A percentile compares a stretch with the other conserved stretches of the same genome.
Evolutionary conservation across 495 filamentous ascomycete species (phyloP).

Genomic region (Neurospora terricola): DNA sequence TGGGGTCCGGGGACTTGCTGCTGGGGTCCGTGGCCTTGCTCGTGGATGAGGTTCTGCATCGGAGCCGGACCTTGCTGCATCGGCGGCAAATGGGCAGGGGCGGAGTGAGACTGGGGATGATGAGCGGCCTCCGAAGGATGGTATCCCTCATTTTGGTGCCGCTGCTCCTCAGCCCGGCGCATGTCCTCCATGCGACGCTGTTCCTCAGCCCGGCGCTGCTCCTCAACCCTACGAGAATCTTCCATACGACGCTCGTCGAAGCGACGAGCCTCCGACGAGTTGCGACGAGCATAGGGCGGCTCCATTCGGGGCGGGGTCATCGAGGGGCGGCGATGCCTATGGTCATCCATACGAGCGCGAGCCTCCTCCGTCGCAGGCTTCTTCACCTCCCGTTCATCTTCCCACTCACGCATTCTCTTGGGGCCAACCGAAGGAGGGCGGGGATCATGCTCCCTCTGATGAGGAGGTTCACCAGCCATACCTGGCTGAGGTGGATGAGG

Average conservation of each 20-base stretch:
- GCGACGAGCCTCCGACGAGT: conserved; percentile 66
- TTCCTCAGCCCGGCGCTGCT: conserved; percentile 42
- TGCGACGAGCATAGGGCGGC: conserved; percentile 48
- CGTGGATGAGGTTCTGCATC: conserved; percentile 48
- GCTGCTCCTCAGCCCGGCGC: conserved; percentile 51
- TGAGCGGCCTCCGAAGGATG: conserved; percentile 88
- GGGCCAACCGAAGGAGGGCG: conserved; percentile 68
- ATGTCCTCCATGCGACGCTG: conserved; percentile 32
- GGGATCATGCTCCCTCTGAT: conserved; percentile 60
- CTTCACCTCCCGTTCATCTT: conserved; percentile 68
- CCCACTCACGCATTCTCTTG: conserved; percentile 87
- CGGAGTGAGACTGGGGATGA: conserved; percentile 58
- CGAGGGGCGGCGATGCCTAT: conserved; percentile 63
- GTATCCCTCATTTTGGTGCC: conserved; percentile 63
- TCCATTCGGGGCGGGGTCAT: conserved; percentile 51
- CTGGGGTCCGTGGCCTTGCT: conserved; percentile 30
- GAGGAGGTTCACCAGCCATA: conserved; percentile 59
- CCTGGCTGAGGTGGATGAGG: conserved; percentile 61
- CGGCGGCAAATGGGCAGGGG: conserved; percentile 58
- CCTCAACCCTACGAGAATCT: conserved; percentile 32
- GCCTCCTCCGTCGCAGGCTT: conserved; percentile 83
- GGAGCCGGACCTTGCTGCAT: conserved; percentile 54
- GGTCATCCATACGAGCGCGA: conserved; percentile 76
- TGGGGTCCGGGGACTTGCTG: conserved; percentile 30
- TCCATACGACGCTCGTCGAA: conserved; percentile 43